Conservation (phyloP, 306 rosid species). For the Amphicarpaea edgeworthii region DNA sequence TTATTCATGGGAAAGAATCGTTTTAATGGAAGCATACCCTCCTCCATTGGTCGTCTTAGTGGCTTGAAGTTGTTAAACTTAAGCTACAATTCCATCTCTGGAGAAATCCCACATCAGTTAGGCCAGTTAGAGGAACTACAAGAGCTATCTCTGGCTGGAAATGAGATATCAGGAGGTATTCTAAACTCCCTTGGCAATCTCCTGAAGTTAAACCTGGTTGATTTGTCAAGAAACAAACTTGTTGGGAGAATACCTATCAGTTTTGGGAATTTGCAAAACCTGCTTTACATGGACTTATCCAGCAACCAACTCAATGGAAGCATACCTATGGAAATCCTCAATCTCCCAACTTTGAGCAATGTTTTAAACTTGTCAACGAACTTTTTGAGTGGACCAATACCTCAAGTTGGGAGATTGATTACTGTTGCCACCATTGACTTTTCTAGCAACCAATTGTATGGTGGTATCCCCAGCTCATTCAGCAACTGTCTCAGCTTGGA, state of each 20-base stretch:
- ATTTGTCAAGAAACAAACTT: constrained; percentile 66
- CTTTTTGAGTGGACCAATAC: constrained; percentile 64
- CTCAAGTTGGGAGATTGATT: constrained; percentile 53
- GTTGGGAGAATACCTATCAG: constrained; percentile 54
- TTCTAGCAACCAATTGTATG: constrained; percentile 62
- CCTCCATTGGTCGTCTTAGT: constrained; percentile 64
- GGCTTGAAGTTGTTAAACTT: constrained; percentile 67
- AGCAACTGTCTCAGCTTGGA: constrained; percentile 67
- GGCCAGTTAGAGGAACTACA: constrained; percentile 62
- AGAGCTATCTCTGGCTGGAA: constrained; percentile 55
- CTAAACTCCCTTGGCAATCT: constrained; percentile 71
- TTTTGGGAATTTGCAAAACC: constrained; percentile 59
- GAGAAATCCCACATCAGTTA: constrained; percentile 70
- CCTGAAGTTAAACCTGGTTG: constrained; percentile 54
- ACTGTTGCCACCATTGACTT: constrained; percentile 61
- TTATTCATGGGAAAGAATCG: constrained; percentile 75
- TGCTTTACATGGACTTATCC: constrained; percentile 71
- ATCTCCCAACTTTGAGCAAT: constrained; percentile 58
- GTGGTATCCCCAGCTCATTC: constrained; percentile 65
- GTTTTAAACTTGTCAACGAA: constrained; percentile 69
- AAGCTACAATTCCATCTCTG: constrained; percentile 62
- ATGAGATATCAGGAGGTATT: constrained; percentile 61
- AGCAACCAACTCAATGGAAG: constrained; percentile 68
- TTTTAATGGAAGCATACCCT: constrained; percentile 67
- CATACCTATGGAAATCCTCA: constrained; percentile 55